phyloP scores from a whole-genome alignment of 495 filamentous ascomycete genomes.

The Bryoglossum gracile region DNA sequence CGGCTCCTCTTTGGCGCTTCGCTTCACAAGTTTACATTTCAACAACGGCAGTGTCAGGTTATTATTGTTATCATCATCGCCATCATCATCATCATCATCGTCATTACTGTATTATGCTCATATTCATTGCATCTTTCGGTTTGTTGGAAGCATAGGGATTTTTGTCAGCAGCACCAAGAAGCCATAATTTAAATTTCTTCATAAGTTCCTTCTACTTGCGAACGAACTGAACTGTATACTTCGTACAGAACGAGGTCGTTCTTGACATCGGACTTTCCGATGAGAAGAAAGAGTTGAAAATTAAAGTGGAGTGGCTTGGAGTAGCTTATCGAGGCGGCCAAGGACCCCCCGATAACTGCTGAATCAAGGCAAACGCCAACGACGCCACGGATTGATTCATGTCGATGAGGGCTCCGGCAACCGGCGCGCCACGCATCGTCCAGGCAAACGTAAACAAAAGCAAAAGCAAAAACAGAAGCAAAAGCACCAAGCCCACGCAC shows the following conservation, averaged over 20 bases:
- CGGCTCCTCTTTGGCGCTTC: no score
- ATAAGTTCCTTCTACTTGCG: no score
- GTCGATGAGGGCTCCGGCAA: background rate
- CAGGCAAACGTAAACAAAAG: no score
- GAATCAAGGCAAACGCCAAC: background rate
- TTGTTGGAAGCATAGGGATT: no score
- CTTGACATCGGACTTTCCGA: background rate
- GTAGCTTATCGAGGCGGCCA: slow-evolving; percentile 17
- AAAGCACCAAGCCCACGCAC: background rate
- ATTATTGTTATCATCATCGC: background rate
- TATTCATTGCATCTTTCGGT: no score
- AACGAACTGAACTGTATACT: no score
- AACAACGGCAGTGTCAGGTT: background rate
- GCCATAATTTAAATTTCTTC: no score
- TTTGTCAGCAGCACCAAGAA: no score
- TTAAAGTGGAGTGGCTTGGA: slow-evolving; percentile 9
- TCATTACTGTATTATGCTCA: no score
- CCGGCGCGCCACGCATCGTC: background rate
- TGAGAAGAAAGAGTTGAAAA: background rate
- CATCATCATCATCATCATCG: no score
- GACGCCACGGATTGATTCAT: background rate
- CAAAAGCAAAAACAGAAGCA: background rate
- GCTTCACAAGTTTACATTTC: background rate
- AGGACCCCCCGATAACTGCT: no score
- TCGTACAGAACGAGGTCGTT: no score